Percentiles rank a stretch among this genome's conserved stretches.
Conservation (phyloP, 257 asterid species). For the Rhazya stricta region DNA sequence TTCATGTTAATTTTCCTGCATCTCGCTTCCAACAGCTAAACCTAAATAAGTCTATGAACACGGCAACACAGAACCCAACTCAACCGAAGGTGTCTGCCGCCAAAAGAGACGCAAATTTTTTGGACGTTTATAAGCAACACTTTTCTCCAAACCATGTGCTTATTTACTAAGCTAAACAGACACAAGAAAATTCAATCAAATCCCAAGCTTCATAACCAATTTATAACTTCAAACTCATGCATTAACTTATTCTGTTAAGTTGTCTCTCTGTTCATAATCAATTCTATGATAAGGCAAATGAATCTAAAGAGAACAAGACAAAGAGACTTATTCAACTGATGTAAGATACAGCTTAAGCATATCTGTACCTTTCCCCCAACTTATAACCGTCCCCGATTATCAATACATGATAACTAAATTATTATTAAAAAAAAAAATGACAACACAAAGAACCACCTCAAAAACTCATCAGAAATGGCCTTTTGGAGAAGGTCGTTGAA, state of each 20-base stretch:
- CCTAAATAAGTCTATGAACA: background rate
- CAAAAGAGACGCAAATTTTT: background rate
- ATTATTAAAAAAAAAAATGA: background rate
- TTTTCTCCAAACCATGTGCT: too few species aligned
- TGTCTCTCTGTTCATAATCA: background rate
- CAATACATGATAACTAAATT: background rate
- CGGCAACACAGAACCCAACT: background rate
- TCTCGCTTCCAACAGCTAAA: background rate
- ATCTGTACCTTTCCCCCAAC: background rate
- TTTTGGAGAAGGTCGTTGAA: constrained; percentile 72
- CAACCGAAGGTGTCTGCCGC: background rate
- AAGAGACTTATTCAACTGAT: background rate
- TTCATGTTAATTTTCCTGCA: background rate
- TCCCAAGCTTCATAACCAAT: background rate
- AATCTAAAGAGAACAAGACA: background rate
- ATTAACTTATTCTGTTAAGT: background rate
- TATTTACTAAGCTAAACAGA: background rate
- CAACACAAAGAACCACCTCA: constrained; percentile 28
- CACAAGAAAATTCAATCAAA: background rate
- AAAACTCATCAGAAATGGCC: constrained; percentile 81
- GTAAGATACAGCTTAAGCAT: background rate
- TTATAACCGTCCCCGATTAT: background rate
- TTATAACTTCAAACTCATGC: background rate
- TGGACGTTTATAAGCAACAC: background rate
- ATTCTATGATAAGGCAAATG: background rate